A percentile compares a stretch with the other conserved stretches of the same genome.
phyloP scores from a whole-genome alignment of 306 rosid species.

The Trifolium dubium region DNA sequence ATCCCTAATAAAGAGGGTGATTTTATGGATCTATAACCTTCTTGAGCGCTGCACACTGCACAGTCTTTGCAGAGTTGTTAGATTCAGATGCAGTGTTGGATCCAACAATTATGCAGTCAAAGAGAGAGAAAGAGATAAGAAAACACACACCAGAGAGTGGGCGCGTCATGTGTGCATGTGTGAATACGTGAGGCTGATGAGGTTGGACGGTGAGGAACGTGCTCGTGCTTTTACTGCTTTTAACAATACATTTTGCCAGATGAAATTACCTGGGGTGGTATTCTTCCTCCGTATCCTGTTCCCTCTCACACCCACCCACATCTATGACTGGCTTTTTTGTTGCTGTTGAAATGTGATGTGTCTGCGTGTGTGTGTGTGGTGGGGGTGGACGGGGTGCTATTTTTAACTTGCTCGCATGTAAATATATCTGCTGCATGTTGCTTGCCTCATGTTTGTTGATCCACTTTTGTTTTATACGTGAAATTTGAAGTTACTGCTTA shows the following conservation, averaged over 20 bases:
- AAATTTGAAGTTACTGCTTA: slow-evolving; percentile 16
- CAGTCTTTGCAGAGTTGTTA: background rate
- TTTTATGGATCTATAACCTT: background rate
- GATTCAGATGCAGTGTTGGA: background rate
- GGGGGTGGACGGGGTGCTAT: background rate
- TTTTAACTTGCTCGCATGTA: background rate
- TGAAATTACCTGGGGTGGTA: background rate
- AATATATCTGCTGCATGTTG: background rate
- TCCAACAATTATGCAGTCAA: background rate
- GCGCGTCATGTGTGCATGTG: background rate
- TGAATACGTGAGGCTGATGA: background rate
- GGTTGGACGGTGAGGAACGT: background rate
- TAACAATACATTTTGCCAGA: background rate
- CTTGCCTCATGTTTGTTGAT: background rate
- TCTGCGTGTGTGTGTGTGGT: background rate
- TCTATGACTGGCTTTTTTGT: background rate
- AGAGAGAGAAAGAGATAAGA: background rate
- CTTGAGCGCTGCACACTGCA: background rate
- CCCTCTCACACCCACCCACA: background rate
- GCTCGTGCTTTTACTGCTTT: background rate
- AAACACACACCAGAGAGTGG: background rate
- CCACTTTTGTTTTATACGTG: background rate
- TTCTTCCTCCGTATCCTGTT: background rate
- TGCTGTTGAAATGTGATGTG: too few relatives aligned
- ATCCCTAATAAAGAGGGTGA: background rate